A percentile compares a stretch with the other conserved stretches of the same genome.
Evolutionary conservation across 2,329 filamentous ascomycete species (phyloP).

Genomic region (Neonectria punicea): DNA sequence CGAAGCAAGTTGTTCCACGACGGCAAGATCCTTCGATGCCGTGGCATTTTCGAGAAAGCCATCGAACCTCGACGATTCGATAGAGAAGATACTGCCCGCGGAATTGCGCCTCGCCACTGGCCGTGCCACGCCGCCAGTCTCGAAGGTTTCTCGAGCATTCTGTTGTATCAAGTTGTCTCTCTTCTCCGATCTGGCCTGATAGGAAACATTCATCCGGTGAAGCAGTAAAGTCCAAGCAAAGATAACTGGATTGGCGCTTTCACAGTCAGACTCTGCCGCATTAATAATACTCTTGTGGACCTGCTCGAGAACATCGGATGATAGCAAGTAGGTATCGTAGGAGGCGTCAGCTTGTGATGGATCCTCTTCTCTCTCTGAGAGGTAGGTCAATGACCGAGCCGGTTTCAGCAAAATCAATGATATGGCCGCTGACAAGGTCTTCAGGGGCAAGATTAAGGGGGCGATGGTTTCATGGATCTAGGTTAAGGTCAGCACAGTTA

Average conservation of each 20-base stretch:
- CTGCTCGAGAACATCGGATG: constrained; percentile 74
- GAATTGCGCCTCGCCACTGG: constrained; percentile 64
- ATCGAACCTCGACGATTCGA: constrained; percentile 69
- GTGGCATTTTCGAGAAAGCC: constrained; percentile 63
- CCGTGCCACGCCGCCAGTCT: constrained; percentile 57
- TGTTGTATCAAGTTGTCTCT: constrained; percentile 68
- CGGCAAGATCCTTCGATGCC: constrained; percentile 62
- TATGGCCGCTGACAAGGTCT: constrained; percentile 75
- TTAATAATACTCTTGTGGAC: constrained; percentile 77
- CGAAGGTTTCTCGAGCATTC: constrained; percentile 66
- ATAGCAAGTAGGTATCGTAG: constrained; percentile 72
- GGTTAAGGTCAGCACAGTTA: constrained; percentile 30
- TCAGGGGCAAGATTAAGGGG: constrained; percentile 71
- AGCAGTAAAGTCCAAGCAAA: constrained; percentile 86
- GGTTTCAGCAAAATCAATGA: constrained; percentile 80
- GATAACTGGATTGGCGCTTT: constrained; percentile 76
- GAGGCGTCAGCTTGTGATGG: constrained; percentile 47
- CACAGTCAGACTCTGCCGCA: constrained; percentile 65
- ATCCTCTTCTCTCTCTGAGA: constrained; percentile 53
- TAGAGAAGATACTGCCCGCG: constrained; percentile 70
- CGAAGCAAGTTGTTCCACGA: constrained; percentile 62
- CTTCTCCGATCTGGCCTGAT: constrained; percentile 69
- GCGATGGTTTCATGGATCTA: constrained; percentile 54
- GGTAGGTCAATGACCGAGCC: constrained; percentile 60
- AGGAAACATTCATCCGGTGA: constrained; percentile 73